Conservation (phyloP, 257 asterid genomes). For the Striga asiatica region DNA sequence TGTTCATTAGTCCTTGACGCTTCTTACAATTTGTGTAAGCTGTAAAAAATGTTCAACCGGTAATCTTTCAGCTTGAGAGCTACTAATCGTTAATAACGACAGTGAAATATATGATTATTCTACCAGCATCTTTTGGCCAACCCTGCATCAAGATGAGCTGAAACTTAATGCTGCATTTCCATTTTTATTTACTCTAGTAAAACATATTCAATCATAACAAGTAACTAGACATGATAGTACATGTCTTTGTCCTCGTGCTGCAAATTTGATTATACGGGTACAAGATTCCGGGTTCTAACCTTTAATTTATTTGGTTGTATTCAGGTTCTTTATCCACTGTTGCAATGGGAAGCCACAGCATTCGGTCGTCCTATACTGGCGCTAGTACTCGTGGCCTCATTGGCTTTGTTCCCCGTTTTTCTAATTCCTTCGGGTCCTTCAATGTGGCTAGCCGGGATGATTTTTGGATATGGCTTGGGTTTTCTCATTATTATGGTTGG, state of each 20-base stretch:
- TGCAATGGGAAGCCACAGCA: constrained; percentile 90
- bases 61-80: neutral
- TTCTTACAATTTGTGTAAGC: neutral
- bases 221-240: neutral
- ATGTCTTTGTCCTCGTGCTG: neutral
- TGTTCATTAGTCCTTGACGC: neutral
- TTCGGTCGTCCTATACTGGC: constrained; percentile 82
- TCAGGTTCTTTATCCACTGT: constrained; percentile 65
- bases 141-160: too few species aligned
- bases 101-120: neutral
- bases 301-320: constrained; percentile 20
- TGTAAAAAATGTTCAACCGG: neutral
- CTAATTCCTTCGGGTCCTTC: constrained; percentile 92
- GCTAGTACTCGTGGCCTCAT: constrained; percentile 62
- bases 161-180: too few species aligned
- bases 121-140: too few species aligned
- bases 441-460: constrained; percentile 98
- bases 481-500: constrained; percentile 83
- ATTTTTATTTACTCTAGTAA: too few species aligned
- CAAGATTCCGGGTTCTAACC: constrained; percentile 12
- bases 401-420: constrained; percentile 75
- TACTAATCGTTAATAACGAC: neutral
- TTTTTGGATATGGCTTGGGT: constrained; percentile 86
- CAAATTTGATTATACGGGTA: too few species aligned
- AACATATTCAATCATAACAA: neutral